Evolutionary conservation across 192 early-diverging fungal species (phyloP).

Genomic region (Pilaira anomala): DNA sequence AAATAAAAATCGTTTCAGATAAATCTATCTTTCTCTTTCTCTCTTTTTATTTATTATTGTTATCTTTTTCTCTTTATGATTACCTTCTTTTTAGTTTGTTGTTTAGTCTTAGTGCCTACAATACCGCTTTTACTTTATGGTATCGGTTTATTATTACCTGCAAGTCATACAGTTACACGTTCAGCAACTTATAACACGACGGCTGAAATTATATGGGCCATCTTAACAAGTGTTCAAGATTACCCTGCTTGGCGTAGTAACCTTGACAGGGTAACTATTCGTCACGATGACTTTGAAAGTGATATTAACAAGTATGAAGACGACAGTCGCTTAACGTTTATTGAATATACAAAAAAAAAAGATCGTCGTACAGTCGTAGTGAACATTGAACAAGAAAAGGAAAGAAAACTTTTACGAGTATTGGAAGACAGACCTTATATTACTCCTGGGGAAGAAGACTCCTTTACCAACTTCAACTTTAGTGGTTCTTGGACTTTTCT

Average conservation of each 20-base stretch:
- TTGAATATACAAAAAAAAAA: conserved; percentile 24
- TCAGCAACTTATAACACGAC: conserved; percentile 16
- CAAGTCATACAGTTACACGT: conserved; percentile 22
- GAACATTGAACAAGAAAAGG: conserved; percentile 19
- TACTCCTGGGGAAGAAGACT: background rate
- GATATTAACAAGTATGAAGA: conserved; percentile 12
- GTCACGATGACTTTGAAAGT: background rate
- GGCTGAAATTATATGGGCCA: conserved; percentile 16
- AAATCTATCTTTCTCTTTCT: background rate
- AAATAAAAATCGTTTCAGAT: background rate
- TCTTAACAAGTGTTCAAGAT: conserved; percentile 26
- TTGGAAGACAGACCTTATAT: conserved; percentile 16
- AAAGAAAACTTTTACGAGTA: conserved; percentile 17
- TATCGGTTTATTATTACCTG: conserved; percentile 26
- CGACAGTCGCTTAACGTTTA: conserved; percentile 10
- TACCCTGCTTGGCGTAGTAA: conserved; percentile 25
- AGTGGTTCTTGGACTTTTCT: conserved; percentile 35
- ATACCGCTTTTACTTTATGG: conserved; percentile 28
- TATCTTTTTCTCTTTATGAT: no score
- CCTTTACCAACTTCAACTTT: conserved; percentile 19
- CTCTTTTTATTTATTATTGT: background rate
- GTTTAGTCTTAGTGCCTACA: conserved; percentile 20
- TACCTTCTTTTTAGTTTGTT: background rate
- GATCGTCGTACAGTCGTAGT: conserved; percentile 18
- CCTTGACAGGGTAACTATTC: conserved; percentile 7